phyloP scores from a whole-genome alignment of 192 early-diverging fungal genomes.

The Coemansia sp. region DNA sequence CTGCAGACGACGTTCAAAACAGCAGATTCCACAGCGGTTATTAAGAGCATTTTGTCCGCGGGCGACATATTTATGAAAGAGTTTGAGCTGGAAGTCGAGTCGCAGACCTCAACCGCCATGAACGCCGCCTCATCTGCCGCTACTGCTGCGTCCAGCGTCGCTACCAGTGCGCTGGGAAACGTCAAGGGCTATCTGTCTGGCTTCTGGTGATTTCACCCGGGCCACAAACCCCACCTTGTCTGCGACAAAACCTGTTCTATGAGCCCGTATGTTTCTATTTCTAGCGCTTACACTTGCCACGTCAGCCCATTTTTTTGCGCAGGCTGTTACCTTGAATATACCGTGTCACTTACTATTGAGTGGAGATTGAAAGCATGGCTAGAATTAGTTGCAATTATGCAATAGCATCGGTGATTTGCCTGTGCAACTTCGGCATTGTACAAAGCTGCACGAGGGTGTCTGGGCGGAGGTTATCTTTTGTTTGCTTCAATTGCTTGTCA shows the following conservation, averaged over 20 bases:
- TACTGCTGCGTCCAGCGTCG: conserved; percentile 42
- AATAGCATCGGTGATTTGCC: not conserved
- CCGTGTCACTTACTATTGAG: not conserved
- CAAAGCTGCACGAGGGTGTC: not conserved
- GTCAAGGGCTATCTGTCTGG: conserved; percentile 44
- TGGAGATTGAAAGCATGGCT: not conserved
- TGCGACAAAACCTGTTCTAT: too few relatives aligned
- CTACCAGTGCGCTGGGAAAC: conserved; percentile 32
- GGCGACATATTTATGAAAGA: conserved; percentile 24
- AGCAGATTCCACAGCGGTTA: conserved; percentile 31
- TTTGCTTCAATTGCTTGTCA: conserved; percentile 5
- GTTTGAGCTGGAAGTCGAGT: conserved; percentile 50
- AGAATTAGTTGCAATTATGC: not conserved
- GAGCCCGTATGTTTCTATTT: not conserved
- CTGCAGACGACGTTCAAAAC: conserved; percentile 48
- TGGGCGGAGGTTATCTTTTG: not conserved
- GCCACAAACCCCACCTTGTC: too few relatives aligned
- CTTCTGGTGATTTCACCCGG: conserved; percentile 30
- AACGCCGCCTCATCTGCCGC: conserved; percentile 37
- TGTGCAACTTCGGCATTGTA: not conserved
- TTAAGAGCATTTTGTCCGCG: conserved; percentile 47
- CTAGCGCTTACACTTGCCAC: not conserved
- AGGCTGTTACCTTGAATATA: conserved; percentile 1
- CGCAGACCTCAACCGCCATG: conserved; percentile 43
- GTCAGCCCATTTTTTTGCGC: not conserved